phyloP scores from a whole-genome alignment of 257 asterid species.

The Osmanthus fragrans region DNA sequence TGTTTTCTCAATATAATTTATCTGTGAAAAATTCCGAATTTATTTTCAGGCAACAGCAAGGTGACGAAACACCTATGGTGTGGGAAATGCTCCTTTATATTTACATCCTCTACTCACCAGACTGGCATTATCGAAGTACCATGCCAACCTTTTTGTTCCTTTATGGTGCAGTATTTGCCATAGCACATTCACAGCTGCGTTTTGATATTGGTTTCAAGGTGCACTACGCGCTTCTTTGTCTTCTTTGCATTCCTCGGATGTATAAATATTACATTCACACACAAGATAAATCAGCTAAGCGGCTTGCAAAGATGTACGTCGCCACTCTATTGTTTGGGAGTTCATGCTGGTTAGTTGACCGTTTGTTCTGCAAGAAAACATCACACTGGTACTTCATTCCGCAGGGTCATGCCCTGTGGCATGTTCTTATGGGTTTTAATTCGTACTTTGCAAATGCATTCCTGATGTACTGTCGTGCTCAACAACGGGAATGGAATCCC shows the following conservation, averaged over 20 bases:
- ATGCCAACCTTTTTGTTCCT: conserved; percentile 94
- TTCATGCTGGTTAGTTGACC: conserved; percentile 78
- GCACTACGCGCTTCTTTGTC: conserved; percentile 84
- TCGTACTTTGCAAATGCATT: conserved; percentile 85
- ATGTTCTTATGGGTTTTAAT: conserved; percentile 80
- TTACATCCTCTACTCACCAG: conserved; percentile 95
- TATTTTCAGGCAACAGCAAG: conserved; percentile 80
- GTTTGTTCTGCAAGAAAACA: conserved; percentile 55
- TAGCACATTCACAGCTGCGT: conserved; percentile 70
- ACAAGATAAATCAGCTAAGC: conserved; percentile 73
- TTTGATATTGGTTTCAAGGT: conserved; percentile 68
- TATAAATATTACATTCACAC: conserved; percentile 86
- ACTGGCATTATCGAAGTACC: conserved; percentile 94
- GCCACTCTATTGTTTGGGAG: conserved; percentile 55
- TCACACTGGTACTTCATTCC: conserved; percentile 64
- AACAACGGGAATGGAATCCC: conserved; percentile 87
- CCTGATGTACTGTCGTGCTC: conserved; percentile 92
- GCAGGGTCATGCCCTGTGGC: conserved; percentile 97
- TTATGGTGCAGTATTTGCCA: conserved; percentile 76
- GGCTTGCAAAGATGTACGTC: conserved; percentile 67
- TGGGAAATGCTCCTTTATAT: conserved; percentile 99
- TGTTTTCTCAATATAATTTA: background rate
- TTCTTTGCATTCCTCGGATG: conserved; percentile 91
- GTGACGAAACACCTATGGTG: conserved; percentile 98
- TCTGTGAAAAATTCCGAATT: background rate